These are phyloP conservation scores for Phaeosphaeria sp. DNA, from an alignment of 2,329 filamentous ascomycete genomes.

Conservation along the genomic window DNA sequence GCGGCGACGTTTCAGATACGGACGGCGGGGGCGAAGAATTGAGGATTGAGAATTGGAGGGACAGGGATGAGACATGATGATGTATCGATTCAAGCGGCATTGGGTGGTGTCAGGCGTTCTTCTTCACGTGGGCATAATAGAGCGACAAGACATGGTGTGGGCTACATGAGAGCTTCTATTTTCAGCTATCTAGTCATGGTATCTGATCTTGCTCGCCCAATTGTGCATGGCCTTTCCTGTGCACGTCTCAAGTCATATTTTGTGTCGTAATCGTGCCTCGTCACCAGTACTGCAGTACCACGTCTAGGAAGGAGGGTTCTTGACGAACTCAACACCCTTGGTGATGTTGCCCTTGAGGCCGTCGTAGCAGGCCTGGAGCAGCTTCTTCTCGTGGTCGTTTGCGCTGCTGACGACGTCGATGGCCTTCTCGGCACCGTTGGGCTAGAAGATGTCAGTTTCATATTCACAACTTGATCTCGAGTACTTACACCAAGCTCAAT, in stretches of 20 bases:
- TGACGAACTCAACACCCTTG: conserved; percentile 90
- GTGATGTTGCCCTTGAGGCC: conserved; percentile 91
- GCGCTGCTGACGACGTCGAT: conserved; percentile 78
- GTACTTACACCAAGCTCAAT: conserved; percentile 89
- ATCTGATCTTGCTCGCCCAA: conserved; percentile 7
- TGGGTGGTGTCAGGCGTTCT: conserved; percentile 32
- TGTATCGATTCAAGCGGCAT: conserved; percentile 38
- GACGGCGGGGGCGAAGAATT: conserved; percentile 73
- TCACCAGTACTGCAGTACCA: conserved; percentile 5
- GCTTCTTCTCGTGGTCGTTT: conserved; percentile 86
- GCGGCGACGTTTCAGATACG: conserved; percentile 96
- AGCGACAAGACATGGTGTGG: background rate
- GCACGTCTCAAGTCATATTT: conserved; percentile 13
- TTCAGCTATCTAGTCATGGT: conserved; percentile 5
- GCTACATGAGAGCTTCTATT: conserved; percentile 2
- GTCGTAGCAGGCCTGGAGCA: conserved; percentile 76
- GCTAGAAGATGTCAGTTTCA: conserved; percentile 55
- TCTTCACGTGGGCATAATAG: background rate
- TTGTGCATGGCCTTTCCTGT: conserved; percentile 6
- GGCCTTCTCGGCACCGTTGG: conserved; percentile 84
- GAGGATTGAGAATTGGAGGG: conserved; percentile 29
- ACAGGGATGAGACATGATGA: background rate
- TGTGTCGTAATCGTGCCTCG: conserved; percentile 19
- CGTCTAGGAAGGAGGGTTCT: conserved; percentile 70
- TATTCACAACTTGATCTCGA: background rate